Evolutionary conservation across 352 stramenopile species (phyloP).

Genomic region (Pythium grandisporangium): DNA sequence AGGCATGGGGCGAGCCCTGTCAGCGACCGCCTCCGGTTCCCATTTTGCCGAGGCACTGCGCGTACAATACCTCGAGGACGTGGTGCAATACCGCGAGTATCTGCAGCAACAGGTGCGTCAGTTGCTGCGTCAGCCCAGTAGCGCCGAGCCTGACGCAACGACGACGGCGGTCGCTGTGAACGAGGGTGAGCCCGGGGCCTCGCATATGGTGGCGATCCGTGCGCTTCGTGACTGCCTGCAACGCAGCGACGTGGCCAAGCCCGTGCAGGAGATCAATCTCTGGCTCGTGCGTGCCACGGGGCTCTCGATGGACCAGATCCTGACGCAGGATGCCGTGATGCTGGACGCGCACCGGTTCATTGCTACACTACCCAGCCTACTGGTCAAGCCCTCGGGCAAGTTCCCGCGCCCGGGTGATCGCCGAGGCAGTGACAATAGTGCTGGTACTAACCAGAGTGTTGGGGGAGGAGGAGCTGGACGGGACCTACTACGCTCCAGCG

Average conservation of each 20-base stretch:
- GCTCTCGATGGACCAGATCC: slow-evolving; percentile 33
- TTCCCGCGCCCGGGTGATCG: too few species aligned
- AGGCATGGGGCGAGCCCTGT: slow-evolving; percentile 2
- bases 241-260: slow-evolving; percentile 33
- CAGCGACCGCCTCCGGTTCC: too few species aligned
- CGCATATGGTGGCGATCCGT: slow-evolving; percentile 36
- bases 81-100: slow-evolving; percentile 34
- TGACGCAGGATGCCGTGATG: slow-evolving; percentile 53
- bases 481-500: too few species aligned
- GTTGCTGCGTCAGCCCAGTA: slow-evolving; percentile 1
- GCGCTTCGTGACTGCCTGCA: slow-evolving; percentile 32
- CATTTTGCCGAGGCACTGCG: slow-evolving; percentile 28
- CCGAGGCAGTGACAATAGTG: too few species aligned
- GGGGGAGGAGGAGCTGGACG: too few species aligned
- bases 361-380: slow-evolving; percentile 24
- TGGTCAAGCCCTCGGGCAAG: slow-evolving; percentile 37
- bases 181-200: too few species aligned
- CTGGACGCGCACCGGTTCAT: slow-evolving; percentile 32
- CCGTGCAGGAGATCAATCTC: slow-evolving; percentile 37
- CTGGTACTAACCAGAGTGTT: too few species aligned
- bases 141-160: too few species aligned
- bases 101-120: slow-evolving; percentile 24
- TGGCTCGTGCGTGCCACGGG: slow-evolving; percentile 22
- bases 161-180: neutral
- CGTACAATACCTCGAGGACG: slow-evolving; percentile 51